These are phyloP conservation scores for Cucurbita argyrosperma DNA, from an alignment of 306 rosid species.

Conservation along the genomic window DNA sequence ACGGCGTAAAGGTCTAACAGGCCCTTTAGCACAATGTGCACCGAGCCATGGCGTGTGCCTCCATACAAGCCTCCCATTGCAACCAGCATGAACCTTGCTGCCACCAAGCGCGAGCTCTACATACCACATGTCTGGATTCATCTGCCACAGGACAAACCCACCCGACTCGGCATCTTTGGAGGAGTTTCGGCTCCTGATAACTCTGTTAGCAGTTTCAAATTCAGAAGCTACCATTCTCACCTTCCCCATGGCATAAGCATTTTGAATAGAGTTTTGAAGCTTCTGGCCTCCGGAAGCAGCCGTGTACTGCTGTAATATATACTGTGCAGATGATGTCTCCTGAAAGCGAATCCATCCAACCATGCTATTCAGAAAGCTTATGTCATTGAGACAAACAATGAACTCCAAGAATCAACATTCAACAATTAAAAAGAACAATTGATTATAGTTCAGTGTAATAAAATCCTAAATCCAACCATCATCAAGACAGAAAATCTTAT, in stretches of 20 bases:
- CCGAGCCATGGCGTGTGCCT: constrained; percentile 99
- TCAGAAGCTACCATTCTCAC: constrained; percentile 90
- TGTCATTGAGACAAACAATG: not conserved
- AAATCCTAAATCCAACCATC: not conserved
- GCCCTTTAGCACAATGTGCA: constrained; percentile 94
- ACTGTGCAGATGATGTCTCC: constrained; percentile 96
- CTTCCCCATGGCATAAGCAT: constrained; percentile 97
- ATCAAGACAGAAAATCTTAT: not conserved
- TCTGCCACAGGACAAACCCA: constrained; percentile 97
- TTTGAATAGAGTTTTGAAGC: constrained; percentile 65
- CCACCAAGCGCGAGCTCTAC: constrained; percentile 97
- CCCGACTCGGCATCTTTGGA: constrained; percentile 79
- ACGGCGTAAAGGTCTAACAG: constrained; percentile 85
- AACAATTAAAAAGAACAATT: not conserved
- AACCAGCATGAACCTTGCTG: constrained; percentile 95
- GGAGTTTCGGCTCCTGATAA: constrained; percentile 56
- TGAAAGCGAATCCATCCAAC: constrained; percentile 19
- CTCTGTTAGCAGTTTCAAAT: constrained; percentile 81
- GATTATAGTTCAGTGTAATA: not conserved
- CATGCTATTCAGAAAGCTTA: not conserved
- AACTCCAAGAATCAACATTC: not conserved
- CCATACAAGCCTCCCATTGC: constrained; percentile 97
- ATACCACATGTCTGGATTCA: constrained; percentile 98
- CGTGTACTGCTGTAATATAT: constrained; percentile 86
- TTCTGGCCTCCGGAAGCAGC: constrained; percentile 90